Base-by-base conservation (phyloP, 2,329 filamentous ascomycete species). In the Diplodia corticola region DNA sequence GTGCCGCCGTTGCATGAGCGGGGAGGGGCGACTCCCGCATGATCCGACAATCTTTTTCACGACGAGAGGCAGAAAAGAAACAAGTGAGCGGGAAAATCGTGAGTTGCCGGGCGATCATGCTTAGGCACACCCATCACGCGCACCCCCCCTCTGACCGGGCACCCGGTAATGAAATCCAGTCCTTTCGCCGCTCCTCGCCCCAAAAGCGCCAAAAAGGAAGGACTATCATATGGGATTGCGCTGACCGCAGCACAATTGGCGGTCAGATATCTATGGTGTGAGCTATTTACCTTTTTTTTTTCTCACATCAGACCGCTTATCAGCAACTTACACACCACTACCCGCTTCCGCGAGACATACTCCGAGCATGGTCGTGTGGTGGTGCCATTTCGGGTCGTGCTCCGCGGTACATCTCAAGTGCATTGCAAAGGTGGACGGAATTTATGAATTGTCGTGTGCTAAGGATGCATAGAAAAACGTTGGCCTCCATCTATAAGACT, bases 101-200 rank as follows among this genome's bases (percentile, higher is more conserved):
- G 54, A 15, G 37, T 57, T 57, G 54, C 54, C 53, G 40, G 53
- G 33, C 53, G 53, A 40, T 55, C 53, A n/a, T 55, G 10, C 10
- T 10, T 9, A n/a, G 40, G 40, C 40, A 44, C 9, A 44, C 9
- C 17, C n/a, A 13, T 44, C 40, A 44, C 40, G 40, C 40, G 40
- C 17, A 37, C 35, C 35, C 35, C 17, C 33, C 13, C 37, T 40
- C 37, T 15, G 13, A 40, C 37, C 37, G 17, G 37, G 37, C 17
- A 40, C 37, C 13, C 28, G 28, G 28, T n/a, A n/a, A n/a, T n/a
- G 35, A 37, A 37, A 40, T 40, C 13, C 17, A 10, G 17, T 20
- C 40, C 35, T 44, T 35, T 44, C 40, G 40, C 40, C 40, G 20
- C 40, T 35, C 33, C 33, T 35, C 33, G 12, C 28, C 28, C 28